Evolutionary conservation across 2,329 filamentous ascomycete species (phyloP), one percentile per base, ranked within the genome.

Genomic region (Diaporthe sp.): DNA sequence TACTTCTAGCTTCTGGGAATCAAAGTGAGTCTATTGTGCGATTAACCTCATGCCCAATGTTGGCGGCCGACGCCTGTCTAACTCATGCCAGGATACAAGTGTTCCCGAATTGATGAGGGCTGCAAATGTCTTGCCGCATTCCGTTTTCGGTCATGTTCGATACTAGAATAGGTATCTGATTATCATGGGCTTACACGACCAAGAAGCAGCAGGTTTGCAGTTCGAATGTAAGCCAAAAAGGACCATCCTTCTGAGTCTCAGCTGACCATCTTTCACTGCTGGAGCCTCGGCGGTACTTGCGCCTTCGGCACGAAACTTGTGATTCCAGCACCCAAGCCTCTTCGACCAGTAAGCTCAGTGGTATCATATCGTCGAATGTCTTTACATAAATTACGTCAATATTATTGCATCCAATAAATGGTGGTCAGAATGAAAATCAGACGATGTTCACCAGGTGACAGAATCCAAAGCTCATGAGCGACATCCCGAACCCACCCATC

Each of bases 51-150:
- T 22, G n/a, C 25, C 25, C 8, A 8, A 10, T 49, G 8, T 49
- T n/a, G 61, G 61, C 61, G 61, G 61, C 61, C 61, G 61, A 49
- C 19, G 42, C 39, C 28, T 65, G 42, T 22, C 13, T 12, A 28
- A 1, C 25, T 10, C 19, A 15, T n/a, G 19, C 3, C 42, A 34
- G 17, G 10, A 58, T 34, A 10, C 7, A 22, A 15, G 6, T 58
- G 15, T 9, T 9, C n/a, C 19, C 49, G 10, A 34, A 17, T 34
- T 31, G n/a, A 49, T n/a, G 61, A 31, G n/a, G 39, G 9, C 10
- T 7, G 28, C 49, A 28, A 19, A 49, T 15, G 12, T 31, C 61
- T 46, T 42, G 31, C 25, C 19, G 28, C 17, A n/a, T 34, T 46
- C 25, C 61, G 6, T 65, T 46, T 22, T 49, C 61, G 42, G 42